These are phyloP conservation scores for Xerocomellus dryophilus DNA, from an alignment of 768 basidiomycete species.

Conservation along the genomic window DNA sequence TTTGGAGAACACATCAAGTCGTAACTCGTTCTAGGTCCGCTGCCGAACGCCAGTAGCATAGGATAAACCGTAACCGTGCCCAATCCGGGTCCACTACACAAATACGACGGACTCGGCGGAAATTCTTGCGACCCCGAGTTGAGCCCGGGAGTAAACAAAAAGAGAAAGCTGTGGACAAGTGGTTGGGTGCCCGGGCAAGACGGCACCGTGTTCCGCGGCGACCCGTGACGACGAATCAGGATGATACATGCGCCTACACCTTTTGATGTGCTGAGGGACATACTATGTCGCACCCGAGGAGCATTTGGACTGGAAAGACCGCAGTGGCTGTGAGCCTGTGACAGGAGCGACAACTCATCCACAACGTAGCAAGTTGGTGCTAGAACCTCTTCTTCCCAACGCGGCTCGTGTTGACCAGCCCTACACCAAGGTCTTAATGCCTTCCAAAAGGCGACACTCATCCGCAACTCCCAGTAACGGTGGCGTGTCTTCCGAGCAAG, in stretches of 20 bases:
- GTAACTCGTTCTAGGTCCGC: neutral
- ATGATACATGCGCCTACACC: neutral
- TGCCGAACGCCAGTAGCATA: neutral
- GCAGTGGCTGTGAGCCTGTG: constrained; percentile 7
- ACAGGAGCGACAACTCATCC: too few species aligned
- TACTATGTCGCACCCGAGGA: neutral
- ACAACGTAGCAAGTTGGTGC: too few species aligned
- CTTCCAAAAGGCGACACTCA: constrained; percentile 10
- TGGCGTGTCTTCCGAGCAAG: neutral
- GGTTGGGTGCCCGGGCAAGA: neutral
- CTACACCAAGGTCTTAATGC: constrained; percentile 5
- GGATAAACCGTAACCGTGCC: neutral
- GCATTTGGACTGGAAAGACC: neutral
- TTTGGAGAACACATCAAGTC: neutral
- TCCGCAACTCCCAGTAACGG: neutral
- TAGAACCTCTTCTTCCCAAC: neutral
- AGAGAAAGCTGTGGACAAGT: neutral
- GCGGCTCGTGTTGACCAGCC: neutral
- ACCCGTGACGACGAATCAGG: neutral
- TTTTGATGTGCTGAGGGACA: neutral
- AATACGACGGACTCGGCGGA: neutral
- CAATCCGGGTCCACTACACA: neutral
- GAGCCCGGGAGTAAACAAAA: neutral
- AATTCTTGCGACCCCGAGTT: neutral
- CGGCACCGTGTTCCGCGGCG: neutral